These are phyloP conservation scores for Phytophthora nicotianae DNA, from an alignment of 352 stramenopile species.

Conservation along the genomic window DNA sequence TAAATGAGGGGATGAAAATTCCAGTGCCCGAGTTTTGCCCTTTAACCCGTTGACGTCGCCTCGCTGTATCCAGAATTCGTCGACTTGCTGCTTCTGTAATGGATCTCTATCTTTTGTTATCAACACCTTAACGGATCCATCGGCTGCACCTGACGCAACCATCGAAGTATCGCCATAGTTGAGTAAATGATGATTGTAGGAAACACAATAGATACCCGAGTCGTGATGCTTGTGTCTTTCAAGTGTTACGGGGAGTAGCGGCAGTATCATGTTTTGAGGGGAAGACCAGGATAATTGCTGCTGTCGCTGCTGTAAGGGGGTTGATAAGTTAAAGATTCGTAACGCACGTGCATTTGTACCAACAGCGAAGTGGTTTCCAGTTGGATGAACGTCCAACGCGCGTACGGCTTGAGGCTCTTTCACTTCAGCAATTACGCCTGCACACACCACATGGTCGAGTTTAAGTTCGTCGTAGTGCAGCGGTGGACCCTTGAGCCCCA, in stretches of 20 bases:
- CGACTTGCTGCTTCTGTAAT: constrained; percentile 14
- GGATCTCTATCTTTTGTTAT: constrained; percentile 12
- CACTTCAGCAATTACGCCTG: constrained; percentile 55
- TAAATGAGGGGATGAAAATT: constrained; percentile 41
- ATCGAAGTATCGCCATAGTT: constrained; percentile 13
- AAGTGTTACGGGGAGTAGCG: constrained; percentile 54
- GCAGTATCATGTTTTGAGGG: constrained; percentile 37
- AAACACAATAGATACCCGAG: constrained; percentile 59
- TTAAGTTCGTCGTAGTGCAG: constrained; percentile 45
- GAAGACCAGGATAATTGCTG: constrained; percentile 7
- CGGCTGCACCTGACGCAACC: constrained; percentile 61
- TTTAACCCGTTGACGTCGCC: constrained; percentile 31
- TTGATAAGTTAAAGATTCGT: constrained; percentile 53
- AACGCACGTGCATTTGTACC: constrained; percentile 68
- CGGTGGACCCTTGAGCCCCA: neutral
- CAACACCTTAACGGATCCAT: constrained; percentile 67
- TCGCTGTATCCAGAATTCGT: constrained; percentile 41
- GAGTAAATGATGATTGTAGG: constrained; percentile 40
- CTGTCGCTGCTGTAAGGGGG: constrained; percentile 22
- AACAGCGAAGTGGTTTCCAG: constrained; percentile 52
- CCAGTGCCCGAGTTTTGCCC: constrained; percentile 56
- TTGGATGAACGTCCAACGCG: constrained; percentile 49
- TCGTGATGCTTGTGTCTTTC: constrained; percentile 71
- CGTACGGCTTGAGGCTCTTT: constrained; percentile 62
- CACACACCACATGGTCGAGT: constrained; percentile 48